These are phyloP conservation scores for Paxillus rubicundulus DNA, from an alignment of 768 basidiomycete genomes.

Conservation along the genomic window DNA sequence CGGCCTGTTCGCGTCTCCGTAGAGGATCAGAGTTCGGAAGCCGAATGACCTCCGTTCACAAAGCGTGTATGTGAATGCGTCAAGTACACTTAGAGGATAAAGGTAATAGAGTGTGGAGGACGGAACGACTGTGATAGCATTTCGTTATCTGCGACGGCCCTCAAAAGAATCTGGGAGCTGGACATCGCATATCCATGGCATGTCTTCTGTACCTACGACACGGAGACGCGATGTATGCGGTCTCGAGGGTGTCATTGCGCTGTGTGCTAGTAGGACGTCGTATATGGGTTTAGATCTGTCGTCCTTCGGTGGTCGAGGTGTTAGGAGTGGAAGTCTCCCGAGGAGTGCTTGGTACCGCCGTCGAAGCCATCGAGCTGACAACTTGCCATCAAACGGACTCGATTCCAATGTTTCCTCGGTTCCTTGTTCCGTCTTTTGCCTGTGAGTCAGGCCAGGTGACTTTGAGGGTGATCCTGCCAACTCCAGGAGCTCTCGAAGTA, in stretches of 20 bases:
- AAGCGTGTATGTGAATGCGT: background rate
- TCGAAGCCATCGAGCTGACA: conserved; percentile 35
- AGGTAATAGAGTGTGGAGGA: background rate
- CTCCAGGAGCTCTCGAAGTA: conserved; percentile 45
- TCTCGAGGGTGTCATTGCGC: conserved; percentile 26
- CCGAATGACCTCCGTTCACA: background rate
- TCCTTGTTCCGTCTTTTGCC: conserved; percentile 4
- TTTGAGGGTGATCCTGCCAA: conserved; percentile 38
- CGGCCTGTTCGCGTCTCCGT: too few species aligned
- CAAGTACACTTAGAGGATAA: background rate
- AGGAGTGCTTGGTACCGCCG: conserved; percentile 62
- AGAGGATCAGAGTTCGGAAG: too few species aligned
- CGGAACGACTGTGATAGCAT: background rate
- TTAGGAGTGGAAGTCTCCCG: conserved; percentile 55
- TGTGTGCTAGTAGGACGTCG: conserved; percentile 30
- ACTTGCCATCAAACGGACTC: conserved; percentile 16
- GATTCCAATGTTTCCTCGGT: background rate
- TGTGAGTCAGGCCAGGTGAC: conserved; percentile 31
- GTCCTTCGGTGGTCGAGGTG: conserved; percentile 22
- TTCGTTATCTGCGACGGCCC: conserved; percentile 1
- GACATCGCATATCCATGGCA: conserved; percentile 33
- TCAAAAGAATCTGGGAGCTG: background rate
- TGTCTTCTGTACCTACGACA: conserved; percentile 29
- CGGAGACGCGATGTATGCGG: conserved; percentile 18
- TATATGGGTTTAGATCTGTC: conserved; percentile 19